Base-by-base conservation (phyloP, 2,329 filamentous ascomycete species). In the Scedosporium boydii region DNA sequence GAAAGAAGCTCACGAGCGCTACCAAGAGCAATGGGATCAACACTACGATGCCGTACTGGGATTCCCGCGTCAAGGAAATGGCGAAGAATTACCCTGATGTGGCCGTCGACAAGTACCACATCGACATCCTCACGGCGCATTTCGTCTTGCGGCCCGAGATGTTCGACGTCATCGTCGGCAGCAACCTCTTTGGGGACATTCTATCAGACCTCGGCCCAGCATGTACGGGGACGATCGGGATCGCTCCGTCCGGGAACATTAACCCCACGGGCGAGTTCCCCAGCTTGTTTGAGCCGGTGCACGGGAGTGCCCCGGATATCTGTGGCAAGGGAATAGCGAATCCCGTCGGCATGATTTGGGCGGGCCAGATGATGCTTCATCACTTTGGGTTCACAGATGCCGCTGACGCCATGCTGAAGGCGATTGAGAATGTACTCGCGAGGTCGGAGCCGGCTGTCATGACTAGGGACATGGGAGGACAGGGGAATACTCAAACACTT, bases 221-320 rank as follows among this genome's bases (percentile, higher is more conserved):
- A 0, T 77, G 89, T 10, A 86, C 87, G 0, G 88, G 88, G 0
- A 87, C 83, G 0, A 90, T 91, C 66, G 87, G 88, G 1, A 89
- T 91, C 62, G 88, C 87, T 0, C 87, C 88, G 0, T 89, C 87
- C 0, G 83, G 79, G 34, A 90, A 89, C 66, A 77, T 90, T 7
- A 87, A 90, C 66, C 87, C 87, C 0, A 72, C 72, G 0, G 67
- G 80, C 70, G 42, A 78, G 65, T 71, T 82, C 68, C 67, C 84
- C 63, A 81, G 77, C 38, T 80, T 86, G 74, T 86, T 86, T 64
- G 84, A 86, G 71, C 83, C 83, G 3, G 89, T 91, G 60, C 88
- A 91, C 71, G 88, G 87, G 80, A 83, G 69, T 56, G 88, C 88
- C 4, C 88, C 88, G 14, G 89, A 91, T 68, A 91, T 91, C 65